Percentiles rank a stretch among this genome's conserved stretches.
These are phyloP conservation scores for Aspergillus indologenus DNA, from an alignment of 495 filamentous ascomycete genomes.

Conservation along the genomic window DNA sequence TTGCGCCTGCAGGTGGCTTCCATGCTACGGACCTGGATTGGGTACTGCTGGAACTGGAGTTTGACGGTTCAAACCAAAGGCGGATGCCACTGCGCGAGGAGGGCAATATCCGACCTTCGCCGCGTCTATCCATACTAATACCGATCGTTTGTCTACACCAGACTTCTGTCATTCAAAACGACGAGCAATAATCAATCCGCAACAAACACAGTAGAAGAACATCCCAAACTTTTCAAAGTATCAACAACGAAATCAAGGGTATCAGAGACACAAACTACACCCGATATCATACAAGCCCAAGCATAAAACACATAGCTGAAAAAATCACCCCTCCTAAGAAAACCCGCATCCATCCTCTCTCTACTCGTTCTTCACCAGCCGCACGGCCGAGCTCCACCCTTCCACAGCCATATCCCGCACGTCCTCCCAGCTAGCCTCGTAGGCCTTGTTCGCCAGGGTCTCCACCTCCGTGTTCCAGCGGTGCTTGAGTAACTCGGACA, in stretches of 20 bases:
- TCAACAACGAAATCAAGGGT: conserved; percentile 15
- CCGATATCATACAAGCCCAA: conserved; percentile 1
- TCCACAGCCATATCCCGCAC: conserved; percentile 48
- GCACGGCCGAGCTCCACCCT: conserved; percentile 31
- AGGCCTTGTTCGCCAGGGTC: conserved; percentile 61
- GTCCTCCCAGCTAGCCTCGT: conserved; percentile 61
- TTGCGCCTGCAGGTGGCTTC: too few relatives aligned
- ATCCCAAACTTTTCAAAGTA: conserved; percentile 3
- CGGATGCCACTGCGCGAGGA: too few relatives aligned
- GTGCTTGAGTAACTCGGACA: conserved; percentile 69
- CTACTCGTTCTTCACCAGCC: conserved; percentile 38
- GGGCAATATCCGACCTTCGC: too few relatives aligned
- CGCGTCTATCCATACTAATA: too few relatives aligned
- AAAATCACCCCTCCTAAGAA: conserved; percentile 16
- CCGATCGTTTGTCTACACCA: too few relatives aligned
- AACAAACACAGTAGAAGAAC: not conserved
- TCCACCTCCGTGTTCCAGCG: conserved; percentile 77
- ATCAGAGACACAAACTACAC: conserved; percentile 14
- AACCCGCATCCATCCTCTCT: conserved; percentile 1
- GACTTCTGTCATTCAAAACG: too few relatives aligned
- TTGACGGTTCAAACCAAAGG: too few relatives aligned
- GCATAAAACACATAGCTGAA: conserved; percentile 16
- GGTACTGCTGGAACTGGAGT: too few relatives aligned
- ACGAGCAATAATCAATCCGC: not conserved
- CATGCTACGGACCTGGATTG: too few relatives aligned